phyloP scores from a whole-genome alignment of 495 filamentous ascomycete genomes.

The Aspergillus sclerotiicarbonarius region DNA sequence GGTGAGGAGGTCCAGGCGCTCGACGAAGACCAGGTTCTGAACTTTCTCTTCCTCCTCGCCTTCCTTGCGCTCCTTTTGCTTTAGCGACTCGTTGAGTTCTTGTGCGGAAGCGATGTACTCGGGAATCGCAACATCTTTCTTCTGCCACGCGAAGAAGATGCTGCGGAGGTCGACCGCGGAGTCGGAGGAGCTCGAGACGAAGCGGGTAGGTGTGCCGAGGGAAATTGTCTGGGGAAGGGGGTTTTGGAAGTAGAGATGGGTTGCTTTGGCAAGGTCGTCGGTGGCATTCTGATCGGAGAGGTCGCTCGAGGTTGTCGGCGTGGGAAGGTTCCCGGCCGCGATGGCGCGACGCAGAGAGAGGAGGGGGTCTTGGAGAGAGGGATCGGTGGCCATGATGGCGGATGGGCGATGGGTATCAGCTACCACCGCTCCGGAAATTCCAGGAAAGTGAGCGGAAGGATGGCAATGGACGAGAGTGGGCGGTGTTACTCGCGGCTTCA shows the following conservation, averaged over 20 bases:
- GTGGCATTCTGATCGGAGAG: conserved; percentile 42
- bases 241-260: conserved; percentile 74
- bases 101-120: conserved; percentile 85
- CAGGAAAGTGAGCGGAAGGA: background rate
- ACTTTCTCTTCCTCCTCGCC: conserved; percentile 53
- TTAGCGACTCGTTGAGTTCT: conserved; percentile 76
- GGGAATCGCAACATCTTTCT: conserved; percentile 80
- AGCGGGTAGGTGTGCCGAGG: conserved; percentile 77
- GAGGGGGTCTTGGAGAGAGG: conserved; percentile 64
- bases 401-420: background rate
- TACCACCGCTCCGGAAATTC: background rate
- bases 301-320: conserved; percentile 67
- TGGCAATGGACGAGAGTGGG: background rate
- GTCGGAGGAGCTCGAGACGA: conserved; percentile 60
- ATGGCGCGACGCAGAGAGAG: conserved; percentile 77
- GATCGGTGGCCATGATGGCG: conserved; percentile 28
- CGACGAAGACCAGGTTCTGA: conserved; percentile 83
- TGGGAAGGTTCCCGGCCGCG: conserved; percentile 59
- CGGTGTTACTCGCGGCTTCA: background rate
- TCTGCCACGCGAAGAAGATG: conserved; percentile 92
- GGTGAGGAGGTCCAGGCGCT: conserved; percentile 83
- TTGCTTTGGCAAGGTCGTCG: conserved; percentile 69
- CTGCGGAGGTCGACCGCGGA: conserved; percentile 82
- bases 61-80: conserved; percentile 49
- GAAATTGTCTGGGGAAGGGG: conserved; percentile 63